Evolutionary conservation across 345 rosid species (phyloP).

Genomic region (Eucalyptus cloeziana): DNA sequence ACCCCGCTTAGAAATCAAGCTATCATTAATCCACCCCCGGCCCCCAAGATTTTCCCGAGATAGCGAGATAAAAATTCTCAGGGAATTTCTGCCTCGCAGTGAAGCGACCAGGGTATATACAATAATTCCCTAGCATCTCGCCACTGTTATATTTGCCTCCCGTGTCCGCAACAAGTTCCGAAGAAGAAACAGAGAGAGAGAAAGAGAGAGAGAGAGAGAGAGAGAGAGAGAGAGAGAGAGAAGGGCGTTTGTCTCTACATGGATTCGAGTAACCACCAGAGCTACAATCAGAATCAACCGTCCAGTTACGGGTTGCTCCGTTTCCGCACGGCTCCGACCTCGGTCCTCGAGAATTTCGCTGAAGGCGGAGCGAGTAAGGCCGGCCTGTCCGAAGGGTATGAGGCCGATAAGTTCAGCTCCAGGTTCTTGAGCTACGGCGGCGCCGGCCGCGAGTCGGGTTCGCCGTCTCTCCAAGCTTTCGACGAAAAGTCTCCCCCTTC

Average conservation of each 20-base stretch:
- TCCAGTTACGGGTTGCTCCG: slow-evolving; percentile 61
- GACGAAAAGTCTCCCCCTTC: background rate
- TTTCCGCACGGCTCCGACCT: slow-evolving; percentile 79
- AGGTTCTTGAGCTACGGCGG: slow-evolving; percentile 28
- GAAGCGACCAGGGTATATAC: background rate
- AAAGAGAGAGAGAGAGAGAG: background rate
- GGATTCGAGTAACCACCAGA: slow-evolving; percentile 49
- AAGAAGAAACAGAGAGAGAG: background rate
- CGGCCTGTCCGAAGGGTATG: background rate
- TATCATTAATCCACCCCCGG: background rate
- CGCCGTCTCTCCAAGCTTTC: background rate
- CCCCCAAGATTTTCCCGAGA: slow-evolving; percentile 4
- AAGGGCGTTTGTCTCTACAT: slow-evolving; percentile 13
- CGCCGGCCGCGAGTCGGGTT: background rate
- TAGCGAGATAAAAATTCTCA: slow-evolving; percentile 20
- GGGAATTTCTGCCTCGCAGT: background rate
- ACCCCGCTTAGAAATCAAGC: slow-evolving; percentile 58
- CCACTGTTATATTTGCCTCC: background rate
- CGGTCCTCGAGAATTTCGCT: slow-evolving; percentile 26
- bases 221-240: background rate
- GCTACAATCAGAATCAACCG: slow-evolving; percentile 21
- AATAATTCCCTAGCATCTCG: background rate
- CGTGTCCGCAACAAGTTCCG: background rate
- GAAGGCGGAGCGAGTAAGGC: slow-evolving; percentile 14
- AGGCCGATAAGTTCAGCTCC: slow-evolving; percentile 23